These are phyloP conservation scores for Eutypella sp. DNA, from an alignment of 2,329 filamentous ascomycete species.

Conservation along the genomic window DNA sequence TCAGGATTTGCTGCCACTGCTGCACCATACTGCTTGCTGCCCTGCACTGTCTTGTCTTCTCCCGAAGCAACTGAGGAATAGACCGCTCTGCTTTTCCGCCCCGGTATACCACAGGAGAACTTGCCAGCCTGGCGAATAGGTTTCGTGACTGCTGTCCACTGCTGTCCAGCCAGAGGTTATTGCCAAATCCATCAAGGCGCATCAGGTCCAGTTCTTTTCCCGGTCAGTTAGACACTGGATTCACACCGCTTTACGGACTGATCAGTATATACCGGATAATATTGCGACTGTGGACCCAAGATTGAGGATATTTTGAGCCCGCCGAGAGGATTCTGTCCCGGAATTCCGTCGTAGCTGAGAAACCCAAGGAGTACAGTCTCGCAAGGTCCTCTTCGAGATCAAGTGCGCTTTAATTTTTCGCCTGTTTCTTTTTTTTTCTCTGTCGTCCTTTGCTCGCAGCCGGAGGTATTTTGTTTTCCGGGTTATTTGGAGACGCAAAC, in stretches of 20 bases:
- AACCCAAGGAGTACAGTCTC: constrained; percentile 12
- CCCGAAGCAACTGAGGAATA: constrained; percentile 13
- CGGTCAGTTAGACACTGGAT: constrained; percentile 12
- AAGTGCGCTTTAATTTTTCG: constrained; percentile 15
- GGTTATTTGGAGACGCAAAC: constrained; percentile 10
- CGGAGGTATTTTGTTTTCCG: constrained; percentile 10
- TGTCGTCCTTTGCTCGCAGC: constrained; percentile 9
- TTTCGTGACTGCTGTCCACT: constrained; percentile 14
- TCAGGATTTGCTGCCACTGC: constrained; percentile 5
- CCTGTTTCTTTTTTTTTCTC: constrained; percentile 11
- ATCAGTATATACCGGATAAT: constrained; percentile 15
- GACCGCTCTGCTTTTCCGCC: constrained; percentile 9
- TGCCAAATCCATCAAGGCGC: constrained; percentile 17
- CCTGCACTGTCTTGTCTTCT: neutral
- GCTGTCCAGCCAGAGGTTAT: constrained; percentile 15
- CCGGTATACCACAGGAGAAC: constrained; percentile 15
- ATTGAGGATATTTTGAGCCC: constrained; percentile 10
- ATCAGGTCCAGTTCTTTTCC: constrained; percentile 14
- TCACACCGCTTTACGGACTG: constrained; percentile 15
- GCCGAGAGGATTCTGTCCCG: neutral
- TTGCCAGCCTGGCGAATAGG: constrained; percentile 15
- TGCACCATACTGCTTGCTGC: constrained; percentile 2
- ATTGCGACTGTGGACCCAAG: constrained; percentile 14
- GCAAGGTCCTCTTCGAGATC: constrained; percentile 9
- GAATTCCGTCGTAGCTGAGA: neutral